Base-by-base conservation (phyloP, 73 alveolate genomes). In the Tetrahymena thermophila region DNA sequence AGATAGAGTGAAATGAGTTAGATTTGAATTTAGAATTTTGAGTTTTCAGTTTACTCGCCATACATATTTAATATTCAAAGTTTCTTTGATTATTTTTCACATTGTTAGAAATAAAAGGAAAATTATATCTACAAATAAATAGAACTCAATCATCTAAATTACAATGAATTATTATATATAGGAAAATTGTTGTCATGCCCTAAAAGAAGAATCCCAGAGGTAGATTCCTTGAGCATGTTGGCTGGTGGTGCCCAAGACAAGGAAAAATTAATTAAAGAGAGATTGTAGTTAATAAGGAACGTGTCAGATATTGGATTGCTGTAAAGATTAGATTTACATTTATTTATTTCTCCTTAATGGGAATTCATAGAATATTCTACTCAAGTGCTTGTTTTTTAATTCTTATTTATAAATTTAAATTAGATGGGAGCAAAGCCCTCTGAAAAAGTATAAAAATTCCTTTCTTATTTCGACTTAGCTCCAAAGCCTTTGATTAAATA, bases 371-470 rank as follows among this genome's bases (percentile, higher is more conserved):
- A 71, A 71, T 71, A 71, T 71, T 71, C 89, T 71, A 71, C 89
- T 71, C 89, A 25, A 25, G 7, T 2, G 37, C 89, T 13, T 71
- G 37, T 31, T 71, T 71, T 28, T 28, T 31, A 28, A 71, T 28
- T 71, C 89, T n/a, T 50, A 50, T 71, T 71, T 71, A n/a, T 19
- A 71, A 71, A 28, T 71, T 23, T 71, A 19, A 71, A 71, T 28
- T 71, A 71, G 89, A 71, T 71, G 89, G 89, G 89, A 71, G 89
- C 89, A 28, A 28, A 71, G 89, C 89, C 89, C 89, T 71, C 89
- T 25, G 89, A 71, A 71, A 71, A 71, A 31, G 89, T 71, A 28
- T 31, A 71, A 71, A 71, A n/a, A 71, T 71, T 71, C 89, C 37
- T 71, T 71, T 71, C 89, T 28, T 71, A 71, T 71, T 71, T 71